Conservation (phyloP, 805 yeast species). For the Yarrowia porcina region DNA sequence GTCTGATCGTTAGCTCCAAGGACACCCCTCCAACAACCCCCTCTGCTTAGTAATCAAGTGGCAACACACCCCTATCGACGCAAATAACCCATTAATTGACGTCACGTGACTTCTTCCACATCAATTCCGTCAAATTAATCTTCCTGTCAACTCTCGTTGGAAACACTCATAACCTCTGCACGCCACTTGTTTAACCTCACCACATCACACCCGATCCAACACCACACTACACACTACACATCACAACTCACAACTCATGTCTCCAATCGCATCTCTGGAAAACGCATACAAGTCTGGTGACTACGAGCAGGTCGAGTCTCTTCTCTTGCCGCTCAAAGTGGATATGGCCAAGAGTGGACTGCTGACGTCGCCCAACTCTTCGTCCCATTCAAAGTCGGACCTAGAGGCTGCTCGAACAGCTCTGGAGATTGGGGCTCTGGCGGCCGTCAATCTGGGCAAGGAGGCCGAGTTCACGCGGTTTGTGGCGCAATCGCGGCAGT, state of each 20-base stretch:
- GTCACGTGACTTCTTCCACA: too few species aligned
- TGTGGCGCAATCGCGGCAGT: slow-evolving; percentile 71
- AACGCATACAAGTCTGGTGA: slow-evolving; percentile 59
- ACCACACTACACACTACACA: background rate
- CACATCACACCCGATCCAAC: background rate
- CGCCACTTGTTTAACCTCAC: slow-evolving; percentile 1
- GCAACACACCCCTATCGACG: too few species aligned
- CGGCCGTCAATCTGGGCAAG: slow-evolving; percentile 62
- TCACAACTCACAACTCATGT: background rate
- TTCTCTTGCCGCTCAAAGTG: slow-evolving; percentile 71
- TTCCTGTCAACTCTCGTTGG: background rate
- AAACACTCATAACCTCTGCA: background rate
- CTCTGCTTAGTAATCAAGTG: too few species aligned
- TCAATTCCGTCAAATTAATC: background rate
- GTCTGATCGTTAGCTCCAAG: too few species aligned
- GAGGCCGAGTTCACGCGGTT: slow-evolving; percentile 67
- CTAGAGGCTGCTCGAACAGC: slow-evolving; percentile 75
- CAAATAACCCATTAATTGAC: too few species aligned
- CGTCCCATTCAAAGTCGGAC: slow-evolving; percentile 47
- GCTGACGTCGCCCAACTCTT: slow-evolving; percentile 58
- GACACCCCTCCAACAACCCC: too few species aligned
- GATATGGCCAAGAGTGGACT: slow-evolving; percentile 75
- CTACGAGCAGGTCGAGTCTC: slow-evolving; percentile 55
- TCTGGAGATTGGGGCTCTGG: slow-evolving; percentile 82
- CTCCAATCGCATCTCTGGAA: slow-evolving; percentile 6